Base-by-base conservation (phyloP, 1,139 yeast genomes). In the Suhomyces choctaworum region DNA sequence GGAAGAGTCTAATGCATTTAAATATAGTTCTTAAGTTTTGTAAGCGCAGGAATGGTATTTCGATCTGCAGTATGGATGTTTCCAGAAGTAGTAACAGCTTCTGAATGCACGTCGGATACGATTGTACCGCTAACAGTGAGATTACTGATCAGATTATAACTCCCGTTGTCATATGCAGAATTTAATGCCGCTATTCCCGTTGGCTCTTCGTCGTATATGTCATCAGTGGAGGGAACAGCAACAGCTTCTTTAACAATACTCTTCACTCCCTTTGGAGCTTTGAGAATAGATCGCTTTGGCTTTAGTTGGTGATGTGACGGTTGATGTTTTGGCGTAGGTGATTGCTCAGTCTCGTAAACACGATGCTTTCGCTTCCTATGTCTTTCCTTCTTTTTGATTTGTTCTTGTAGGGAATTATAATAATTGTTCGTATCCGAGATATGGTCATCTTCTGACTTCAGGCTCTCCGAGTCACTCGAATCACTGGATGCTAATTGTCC, bases 271-370 rank as follows among this genome's bases (percentile, higher is more conserved):
- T 16, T 24, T 5, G 35, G 21, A 7, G 48, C 46, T 49, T 70
- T 70, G 40, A 70, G 52, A 14, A 70, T 70, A 7, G 72, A 64
- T 25, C 61, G 53, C 46, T 67, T 66, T 0, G 76, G 76, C 44
- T 68, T 63, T 25, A 70, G 51, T 1, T 55, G 60, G 32, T 64
- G 66, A 46, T 70, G 76, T 11, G 70, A 65, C 2, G 76, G 76
- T 36, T 61, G 58, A 40, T 66, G 72, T 39, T 69, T 70, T 0
- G 73, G 75, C 0, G 69, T 64, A 0, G 74, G 73, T 1, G 72
- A 65, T n/a, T 32, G 29, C 22, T 44, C 48, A 12, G 42, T 24
- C 14, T 34, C 34, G 23, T 32, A 40, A 9, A 19, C 32, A 12
- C 25, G 41, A n/a, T 31, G 36, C 14, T 36, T 36, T 22, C 31